These are phyloP conservation scores for Termitomyces sp. DNA, from an alignment of 768 basidiomycete species.

Conservation along the genomic window DNA sequence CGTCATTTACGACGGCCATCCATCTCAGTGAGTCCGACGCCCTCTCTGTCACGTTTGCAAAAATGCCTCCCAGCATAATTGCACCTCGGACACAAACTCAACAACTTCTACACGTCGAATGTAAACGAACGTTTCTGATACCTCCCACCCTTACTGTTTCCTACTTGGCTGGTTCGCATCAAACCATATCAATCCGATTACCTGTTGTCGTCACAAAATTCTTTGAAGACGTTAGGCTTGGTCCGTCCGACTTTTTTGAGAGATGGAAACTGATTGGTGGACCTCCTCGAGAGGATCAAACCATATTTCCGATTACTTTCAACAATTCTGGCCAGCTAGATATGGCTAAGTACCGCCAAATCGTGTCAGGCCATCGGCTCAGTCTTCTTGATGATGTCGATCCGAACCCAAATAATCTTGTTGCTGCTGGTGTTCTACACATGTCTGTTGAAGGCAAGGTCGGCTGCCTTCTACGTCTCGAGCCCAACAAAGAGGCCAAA, in stretches of 20 bases:
- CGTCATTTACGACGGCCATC: constrained; percentile 83
- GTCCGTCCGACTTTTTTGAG: constrained; percentile 87
- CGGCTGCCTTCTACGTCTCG: constrained; percentile 87
- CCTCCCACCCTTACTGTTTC: constrained; percentile 83
- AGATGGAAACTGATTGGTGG: constrained; percentile 98
- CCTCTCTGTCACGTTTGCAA: constrained; percentile 79
- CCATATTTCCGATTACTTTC: constrained; percentile 75
- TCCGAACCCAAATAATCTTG: constrained; percentile 90
- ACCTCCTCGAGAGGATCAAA: constrained; percentile 86
- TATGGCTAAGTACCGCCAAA: constrained; percentile 61
- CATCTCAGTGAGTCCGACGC: constrained; percentile 70
- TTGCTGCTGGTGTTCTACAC: constrained; percentile 94
- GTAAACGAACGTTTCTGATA: constrained; percentile 76
- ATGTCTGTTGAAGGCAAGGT: constrained; percentile 91
- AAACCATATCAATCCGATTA: constrained; percentile 75
- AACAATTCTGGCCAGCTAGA: constrained; percentile 69
- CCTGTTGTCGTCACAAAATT: constrained; percentile 91
- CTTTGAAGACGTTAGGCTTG: constrained; percentile 87
- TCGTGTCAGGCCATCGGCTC: constrained; percentile 73
- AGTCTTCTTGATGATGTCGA: constrained; percentile 82
- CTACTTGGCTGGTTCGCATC: constrained; percentile 89
- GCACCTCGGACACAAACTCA: constrained; percentile 84
- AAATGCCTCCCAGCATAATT: constrained; percentile 82
- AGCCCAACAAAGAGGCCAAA: constrained; percentile 96
- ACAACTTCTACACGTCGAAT: constrained; percentile 91